Evolutionary conservation across 768 basidiomycete species (phyloP).

Genomic region (Pulveroboletus ravenelii): DNA sequence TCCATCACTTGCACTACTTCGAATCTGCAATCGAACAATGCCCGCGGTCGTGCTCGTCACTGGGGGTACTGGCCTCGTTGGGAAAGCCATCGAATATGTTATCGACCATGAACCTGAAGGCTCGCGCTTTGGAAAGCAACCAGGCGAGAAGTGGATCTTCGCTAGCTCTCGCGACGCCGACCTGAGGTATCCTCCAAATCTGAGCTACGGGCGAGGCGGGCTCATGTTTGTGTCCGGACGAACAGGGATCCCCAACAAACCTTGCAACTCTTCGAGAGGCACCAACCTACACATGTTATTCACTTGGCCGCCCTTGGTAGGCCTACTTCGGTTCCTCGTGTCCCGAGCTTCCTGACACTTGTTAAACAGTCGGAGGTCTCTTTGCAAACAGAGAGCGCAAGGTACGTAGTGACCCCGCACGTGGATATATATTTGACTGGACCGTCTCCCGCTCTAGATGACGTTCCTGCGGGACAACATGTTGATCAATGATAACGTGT

Average conservation of each 20-base stretch:
- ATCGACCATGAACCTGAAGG: slow-evolving; percentile 75
- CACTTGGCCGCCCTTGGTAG: slow-evolving; percentile 92
- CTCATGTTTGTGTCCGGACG: slow-evolving; percentile 4
- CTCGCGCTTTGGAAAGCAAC: slow-evolving; percentile 69
- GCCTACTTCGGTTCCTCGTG: slow-evolving; percentile 15
- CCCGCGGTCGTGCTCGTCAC: slow-evolving; percentile 67
- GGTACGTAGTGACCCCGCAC: slow-evolving; percentile 33
- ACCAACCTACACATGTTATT: slow-evolving; percentile 94
- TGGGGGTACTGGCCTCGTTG: slow-evolving; percentile 83
- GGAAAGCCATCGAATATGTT: slow-evolving; percentile 74
- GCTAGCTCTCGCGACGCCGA: slow-evolving; percentile 76
- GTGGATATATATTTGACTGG: not conserved
- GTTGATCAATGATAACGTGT: slow-evolving; percentile 92
- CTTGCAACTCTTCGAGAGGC: slow-evolving; percentile 74
- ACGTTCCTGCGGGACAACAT: slow-evolving; percentile 94
- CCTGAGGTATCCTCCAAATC: slow-evolving; percentile 54
- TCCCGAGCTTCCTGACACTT: slow-evolving; percentile 5
- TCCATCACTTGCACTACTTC: not conserved
- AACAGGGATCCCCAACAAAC: slow-evolving; percentile 68
- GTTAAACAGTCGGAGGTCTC: slow-evolving; percentile 74
- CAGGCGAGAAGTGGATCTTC: slow-evolving; percentile 86
- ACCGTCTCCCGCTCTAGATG: slow-evolving; percentile 41
- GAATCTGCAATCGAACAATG: slow-evolving; percentile 15
- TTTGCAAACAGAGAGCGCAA: slow-evolving; percentile 97
- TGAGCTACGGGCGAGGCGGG: not conserved